Percentiles rank a stretch among this genome's conserved stretches.
These are phyloP conservation scores for Acanthamoeba lugdunensis DNA, from an alignment of 208 protist genomes.

Conservation along the genomic window DNA sequence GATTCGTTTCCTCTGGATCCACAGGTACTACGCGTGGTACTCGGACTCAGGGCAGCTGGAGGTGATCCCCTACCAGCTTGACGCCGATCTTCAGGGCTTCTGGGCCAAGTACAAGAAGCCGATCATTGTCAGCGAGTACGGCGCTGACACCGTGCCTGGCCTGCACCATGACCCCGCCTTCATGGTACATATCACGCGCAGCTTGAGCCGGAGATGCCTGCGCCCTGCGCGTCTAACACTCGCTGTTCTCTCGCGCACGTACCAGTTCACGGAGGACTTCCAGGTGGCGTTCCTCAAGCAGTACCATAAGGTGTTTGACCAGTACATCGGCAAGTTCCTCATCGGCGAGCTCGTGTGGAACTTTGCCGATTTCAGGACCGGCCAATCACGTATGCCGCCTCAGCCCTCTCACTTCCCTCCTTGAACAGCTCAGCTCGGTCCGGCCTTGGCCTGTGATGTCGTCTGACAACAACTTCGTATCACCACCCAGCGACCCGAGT, in stretches of 20 bases:
- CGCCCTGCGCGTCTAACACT: background rate
- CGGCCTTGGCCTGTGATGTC: too few relatives aligned
- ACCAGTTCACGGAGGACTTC: slow-evolving; percentile 42
- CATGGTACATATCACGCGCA: background rate
- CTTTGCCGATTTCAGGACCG: slow-evolving; percentile 29
- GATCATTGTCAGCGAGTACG: slow-evolving; percentile 28
- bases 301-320: slow-evolving; percentile 28
- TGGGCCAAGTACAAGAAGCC: slow-evolving; percentile 32
- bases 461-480: background rate
- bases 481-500: background rate
- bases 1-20: background rate
- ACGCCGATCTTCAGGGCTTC: background rate
- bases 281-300: slow-evolving; percentile 16
- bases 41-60: background rate
- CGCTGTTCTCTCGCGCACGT: background rate
- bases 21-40: slow-evolving; percentile 44
- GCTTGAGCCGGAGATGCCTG: background rate
- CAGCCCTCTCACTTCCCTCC: background rate
- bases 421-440: too few relatives aligned
- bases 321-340: slow-evolving; percentile 49
- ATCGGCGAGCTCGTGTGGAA: slow-evolving; percentile 51
- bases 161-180: slow-evolving; percentile 30
- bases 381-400: background rate
- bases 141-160: slow-evolving; percentile 16
- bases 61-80: slow-evolving; percentile 36